Base-by-base conservation (phyloP, 257 asterid genomes). In the Capsicum baccatum region DNA sequence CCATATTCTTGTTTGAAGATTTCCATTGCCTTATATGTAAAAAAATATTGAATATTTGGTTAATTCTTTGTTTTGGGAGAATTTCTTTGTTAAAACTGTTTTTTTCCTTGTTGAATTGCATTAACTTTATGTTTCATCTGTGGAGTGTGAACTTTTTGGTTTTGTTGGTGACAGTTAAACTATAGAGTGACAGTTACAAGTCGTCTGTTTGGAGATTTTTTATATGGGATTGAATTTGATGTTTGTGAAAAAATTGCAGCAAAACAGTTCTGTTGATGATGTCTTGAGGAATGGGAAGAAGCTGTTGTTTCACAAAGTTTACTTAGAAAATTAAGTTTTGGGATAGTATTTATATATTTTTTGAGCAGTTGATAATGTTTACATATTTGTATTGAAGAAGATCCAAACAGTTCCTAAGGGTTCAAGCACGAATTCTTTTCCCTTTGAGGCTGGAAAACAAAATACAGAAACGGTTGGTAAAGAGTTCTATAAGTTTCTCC, bases 381-480 rank as follows among this genome's bases (percentile, higher is more conserved):
- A 14, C 63, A 33, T 78, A 26, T 50, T 78, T 78, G 64, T 33
- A 78, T 78, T 71, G 79, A 78, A 54, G 81, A 78, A 54, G 21
- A 78, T 54, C 59, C 64, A 78, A 78, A 78, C 64, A 33, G 26
- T 54, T 78, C 66, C 0, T 54, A 54, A 54, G 64, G 64, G 66
- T 15, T 8, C 66, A 52, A 78, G 12, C 81, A 54, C 3, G 0
- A 7, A 52, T 76, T 54, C 48, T 78, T 78, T 78, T 78, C 33
- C 81, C 64, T 2, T 54, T 78, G 64, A 54, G 64, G 50, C 82
- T 78, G 82, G 55, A 54, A 52, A 78, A 78, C 82, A 78, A 26
- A 54, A 55, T 48, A 78, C 5, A 37, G 60, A 8, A 78, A 54
- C 13, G 21, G 82, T 54, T 78, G 52, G 82, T 78, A 33, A 14